Base-by-base conservation (phyloP, 2,329 filamentous ascomycete genomes). In the Clarireedia monteithiana region DNA sequence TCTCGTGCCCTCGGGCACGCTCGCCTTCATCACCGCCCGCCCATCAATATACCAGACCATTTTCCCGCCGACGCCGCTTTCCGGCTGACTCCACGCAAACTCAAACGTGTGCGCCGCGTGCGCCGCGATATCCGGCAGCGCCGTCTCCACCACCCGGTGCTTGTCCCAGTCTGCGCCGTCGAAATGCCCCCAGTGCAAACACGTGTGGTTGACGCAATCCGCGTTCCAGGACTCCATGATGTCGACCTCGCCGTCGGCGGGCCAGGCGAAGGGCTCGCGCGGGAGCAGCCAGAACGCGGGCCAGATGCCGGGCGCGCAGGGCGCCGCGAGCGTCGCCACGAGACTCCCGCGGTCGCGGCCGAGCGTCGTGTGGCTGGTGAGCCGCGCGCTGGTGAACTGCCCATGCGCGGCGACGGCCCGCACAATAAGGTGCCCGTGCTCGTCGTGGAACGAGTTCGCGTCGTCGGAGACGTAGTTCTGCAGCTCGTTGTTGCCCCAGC, bases 161-260 rank as follows among this genome's bases (percentile, higher is more conserved):
- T 83, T 83, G 58, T 78, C 69, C 53, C 72, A 72, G 62, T 84
- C 80, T 56, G 80, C 70, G 57, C 71, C 79, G 62, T 69, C 77
- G 70, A 71, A 79, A 54, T 74, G 72, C 3, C 81, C 81, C 81
- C 81, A 84, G 62, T 84, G 81, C 49, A 84, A 69, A 63, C 81
- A 84, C 0, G 73, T 73, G 54, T 79, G 76, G 63, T 84, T 84
- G 48, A 76, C 71, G 36, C 67, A 65, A 58, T 81, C 77, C 17
- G 75, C 80, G 59, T 83, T 82, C 81, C 80, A 84, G n/a, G 73
- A 77, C 68, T 84, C 81, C 42, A 80, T 76, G 48, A 84, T 80
- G 65, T 84, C 81, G 12, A 84, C 71, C 65, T 84, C 81, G 55
- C 80, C 81, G 58, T 84, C 81, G 0, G 69, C 73, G 0, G 81